Evolutionary conservation across 768 basidiomycete species (phyloP).

Genomic region (Calocybe indica): DNA sequence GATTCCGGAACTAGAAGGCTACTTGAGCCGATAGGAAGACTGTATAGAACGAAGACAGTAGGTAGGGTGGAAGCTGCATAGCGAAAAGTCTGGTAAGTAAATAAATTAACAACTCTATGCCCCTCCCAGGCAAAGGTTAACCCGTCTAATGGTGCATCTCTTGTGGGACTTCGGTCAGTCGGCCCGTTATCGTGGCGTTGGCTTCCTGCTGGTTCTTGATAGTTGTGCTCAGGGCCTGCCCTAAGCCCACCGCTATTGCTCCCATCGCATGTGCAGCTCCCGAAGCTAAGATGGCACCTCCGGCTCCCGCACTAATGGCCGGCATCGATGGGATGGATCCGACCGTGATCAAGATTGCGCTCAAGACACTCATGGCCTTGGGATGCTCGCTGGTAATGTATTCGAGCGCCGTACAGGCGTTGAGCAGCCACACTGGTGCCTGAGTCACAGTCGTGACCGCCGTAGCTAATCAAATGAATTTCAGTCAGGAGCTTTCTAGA

Average conservation of each 20-base stretch:
- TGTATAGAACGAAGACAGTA: neutral
- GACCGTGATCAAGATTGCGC: slow-evolving; percentile 74
- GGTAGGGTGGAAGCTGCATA: too few species aligned
- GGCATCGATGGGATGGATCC: slow-evolving; percentile 72
- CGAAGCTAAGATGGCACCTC: slow-evolving; percentile 68
- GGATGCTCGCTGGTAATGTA: slow-evolving; percentile 73
- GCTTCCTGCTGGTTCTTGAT: slow-evolving; percentile 24
- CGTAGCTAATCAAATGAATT: slow-evolving; percentile 6
- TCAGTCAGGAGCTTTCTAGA: neutral
- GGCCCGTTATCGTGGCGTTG: too few species aligned
- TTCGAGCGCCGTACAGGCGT: slow-evolving; percentile 71
- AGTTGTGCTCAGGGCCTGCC: slow-evolving; percentile 36
- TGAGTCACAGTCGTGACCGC: slow-evolving; percentile 42
- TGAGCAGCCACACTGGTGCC: slow-evolving; percentile 72
- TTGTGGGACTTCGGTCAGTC: too few species aligned
- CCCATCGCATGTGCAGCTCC: slow-evolving; percentile 75
- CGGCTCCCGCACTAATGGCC: slow-evolving; percentile 60
- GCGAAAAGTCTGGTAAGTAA: too few species aligned
- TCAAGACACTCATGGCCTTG: slow-evolving; percentile 64
- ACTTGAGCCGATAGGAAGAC: slow-evolving; percentile 13
- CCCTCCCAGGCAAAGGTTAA: neutral
- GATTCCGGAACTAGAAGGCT: slow-evolving; percentile 32
- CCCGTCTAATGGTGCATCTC: neutral
- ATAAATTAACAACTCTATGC: neutral
- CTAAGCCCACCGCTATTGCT: slow-evolving; percentile 72